Base-by-base conservation (phyloP, 1,139 yeast species). In the Lizanozyma gosingica region DNA sequence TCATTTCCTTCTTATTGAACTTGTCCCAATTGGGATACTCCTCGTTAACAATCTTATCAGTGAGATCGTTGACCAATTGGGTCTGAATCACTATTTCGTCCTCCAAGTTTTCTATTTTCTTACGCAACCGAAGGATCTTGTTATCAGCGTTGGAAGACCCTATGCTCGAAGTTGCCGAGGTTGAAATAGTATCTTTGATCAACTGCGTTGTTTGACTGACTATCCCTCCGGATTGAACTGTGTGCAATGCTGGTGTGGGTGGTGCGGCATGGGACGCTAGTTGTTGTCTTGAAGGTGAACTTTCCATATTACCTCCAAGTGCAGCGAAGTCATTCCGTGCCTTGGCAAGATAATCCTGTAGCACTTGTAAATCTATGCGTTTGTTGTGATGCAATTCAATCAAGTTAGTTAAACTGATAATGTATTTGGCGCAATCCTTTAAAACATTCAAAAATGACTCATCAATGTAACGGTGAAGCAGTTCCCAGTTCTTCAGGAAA, bases 331-430 rank as follows among this genome's bases (percentile, higher is more conserved):
- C 97, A 29, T 63, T 61, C 42, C 75, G 71, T 0, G 95, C 78
- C 53, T 85, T 83, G 37, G 72, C 68, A 41, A 88, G 66, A 56
- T 90, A 90, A 42, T 84, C 95, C 37, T 78, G 77, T 39, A 92
- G 67, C 38, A 85, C 95, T 55, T 92, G 97, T 52, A 83, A 78
- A 58, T 92, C 98, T 35, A 90, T 76, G 50, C 85, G 90, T 58
- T 90, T 90, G 55, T 87, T 92, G 54, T 92, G 98, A 48, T 92
- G 87, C 41, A 85, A 71, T 54, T 84, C 90, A 43, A 92, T 76
- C 47, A 90, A 65, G 44, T 75, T 77, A 49, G 87, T 84, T 50
- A 92, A 71, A 29, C 92, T 78, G 35, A 76, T 71, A 40, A 90
- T 81, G 54, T 88, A 92, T 60, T 85, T 90, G 47, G 92, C 87